Percentiles rank a stretch among this genome's conserved stretches.
Evolutionary conservation across 176 grass and related monocot genomes (phyloP).

Genomic region (Calamus simplicifolius): DNA sequence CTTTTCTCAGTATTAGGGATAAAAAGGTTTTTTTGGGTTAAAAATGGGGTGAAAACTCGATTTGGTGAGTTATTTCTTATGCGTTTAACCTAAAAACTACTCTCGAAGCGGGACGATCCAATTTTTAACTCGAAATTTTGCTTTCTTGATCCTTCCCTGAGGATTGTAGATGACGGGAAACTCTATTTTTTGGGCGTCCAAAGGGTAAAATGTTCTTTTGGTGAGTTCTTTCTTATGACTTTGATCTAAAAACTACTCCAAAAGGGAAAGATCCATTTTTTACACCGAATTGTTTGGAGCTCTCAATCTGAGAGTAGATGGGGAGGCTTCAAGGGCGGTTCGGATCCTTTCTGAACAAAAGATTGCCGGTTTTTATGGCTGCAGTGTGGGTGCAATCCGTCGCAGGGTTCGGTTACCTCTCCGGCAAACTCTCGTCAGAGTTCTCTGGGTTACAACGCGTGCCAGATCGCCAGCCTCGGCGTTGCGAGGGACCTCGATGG

Average conservation of each 20-base stretch:
- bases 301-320: constrained; percentile 22
- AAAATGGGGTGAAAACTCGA: too few species aligned
- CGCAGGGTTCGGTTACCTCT: constrained; percentile 79
- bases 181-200: too few species aligned
- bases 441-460: constrained; percentile 78
- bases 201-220: too few species aligned
- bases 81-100: too few species aligned
- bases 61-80: too few species aligned
- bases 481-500: constrained; percentile 88
- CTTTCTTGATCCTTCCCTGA: too few species aligned
- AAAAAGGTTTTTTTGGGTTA: too few species aligned
- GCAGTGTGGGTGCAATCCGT: constrained; percentile 95
- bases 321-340: constrained; percentile 25
- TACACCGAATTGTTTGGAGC: background rate
- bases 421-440: constrained; percentile 76
- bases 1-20: too few species aligned
- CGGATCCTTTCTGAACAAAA: constrained; percentile 50
- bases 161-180: too few species aligned
- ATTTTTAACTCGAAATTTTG: too few species aligned
- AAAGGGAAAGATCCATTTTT: background rate
- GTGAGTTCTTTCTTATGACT: too few species aligned
- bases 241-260: background rate
- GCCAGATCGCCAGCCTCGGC: constrained; percentile 68
- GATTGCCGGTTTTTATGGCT: constrained; percentile 77
- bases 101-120: too few species aligned